Evolutionary conservation across 2,329 filamentous ascomycete species (phyloP), one percentile per base, ranked within the genome.

Genomic region (Beauveria sp.): DNA sequence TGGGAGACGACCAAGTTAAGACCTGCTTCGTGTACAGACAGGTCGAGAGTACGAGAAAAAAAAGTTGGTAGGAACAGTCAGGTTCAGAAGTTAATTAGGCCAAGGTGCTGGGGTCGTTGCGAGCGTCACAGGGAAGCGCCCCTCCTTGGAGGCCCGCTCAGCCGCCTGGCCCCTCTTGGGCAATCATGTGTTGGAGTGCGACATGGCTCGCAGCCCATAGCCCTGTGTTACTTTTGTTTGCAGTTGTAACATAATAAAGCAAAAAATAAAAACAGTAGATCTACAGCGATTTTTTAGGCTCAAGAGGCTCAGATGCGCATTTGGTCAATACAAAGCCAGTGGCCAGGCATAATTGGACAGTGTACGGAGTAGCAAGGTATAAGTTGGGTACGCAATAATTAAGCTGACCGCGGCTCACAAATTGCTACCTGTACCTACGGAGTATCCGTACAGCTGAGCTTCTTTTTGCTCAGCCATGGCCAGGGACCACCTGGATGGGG

Each of bases 71-170:
- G 47, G 56, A 48, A 44, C 37, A 52, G 50, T 37, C 34, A 37
- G n/a, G 50, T 37, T 37, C 5, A 34, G 7, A 52, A 34, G 48
- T 44, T 34, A 47, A 30, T 12, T 56, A 51, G 22, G 22, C 3
- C 30, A 50, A 51, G 37, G 34, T 28, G 22, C 22, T 22, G 20
- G 48, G 48, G 18, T 47, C 16, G 18, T 24, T 26, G 24, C 20
- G 50, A 60, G 48, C 50, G 43, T 60, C 58, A 54, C 58, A 60
- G 34, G 51, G 58, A 60, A 54, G 2, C 14, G 58, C 50, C 58
- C 50, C 50, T 60, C 50, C 56, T 30, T 59, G 40, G 43, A 48
- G 43, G 50, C 57, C 58, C 44, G 28, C 50, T 55, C 57, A 59
- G 58, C 58, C 58, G 28, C 41, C 28, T 8, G 30, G 47, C 47